Conservation (phyloP, 2,329 filamentous ascomycete species). For the Curvularia lunata region DNA sequence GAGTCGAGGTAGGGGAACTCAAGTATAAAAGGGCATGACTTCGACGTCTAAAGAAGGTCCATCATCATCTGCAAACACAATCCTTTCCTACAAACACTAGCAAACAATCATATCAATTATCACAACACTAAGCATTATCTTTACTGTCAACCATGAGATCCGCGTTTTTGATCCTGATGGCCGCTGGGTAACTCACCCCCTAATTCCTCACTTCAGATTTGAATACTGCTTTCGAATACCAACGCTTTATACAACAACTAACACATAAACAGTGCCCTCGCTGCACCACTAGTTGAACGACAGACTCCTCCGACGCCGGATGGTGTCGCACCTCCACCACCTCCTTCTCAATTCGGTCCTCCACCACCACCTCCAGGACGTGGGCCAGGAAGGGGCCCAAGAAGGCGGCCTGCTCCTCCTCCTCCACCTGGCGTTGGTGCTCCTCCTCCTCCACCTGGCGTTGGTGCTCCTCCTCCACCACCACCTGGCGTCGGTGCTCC, state of each 20-base stretch:
- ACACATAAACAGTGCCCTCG: neutral
- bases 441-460: too few species aligned
- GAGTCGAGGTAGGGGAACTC: neutral
- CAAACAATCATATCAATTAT: neutral
- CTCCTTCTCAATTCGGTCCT: neutral
- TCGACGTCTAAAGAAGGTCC: neutral
- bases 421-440: too few species aligned
- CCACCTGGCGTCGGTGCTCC: too few species aligned
- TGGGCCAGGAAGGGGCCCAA: neutral
- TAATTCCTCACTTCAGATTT: neutral
- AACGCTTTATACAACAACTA: neutral
- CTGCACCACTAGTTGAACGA: neutral
- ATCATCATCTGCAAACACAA: neutral
- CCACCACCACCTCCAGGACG: neutral
- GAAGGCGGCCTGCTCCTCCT: neutral
- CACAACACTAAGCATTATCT: neutral
- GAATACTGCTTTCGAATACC: neutral
- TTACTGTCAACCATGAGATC: neutral
- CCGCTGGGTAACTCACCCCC: neutral
- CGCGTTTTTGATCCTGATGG: slow-evolving; percentile 1
- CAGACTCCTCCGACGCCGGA: neutral
- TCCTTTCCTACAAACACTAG: neutral
- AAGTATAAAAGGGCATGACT: slow-evolving; percentile 1
- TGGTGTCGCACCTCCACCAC: neutral
- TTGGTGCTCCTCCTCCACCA: neutral